Conservation (phyloP, 257 asterid genomes). For the Solanum appendiculatum region DNA sequence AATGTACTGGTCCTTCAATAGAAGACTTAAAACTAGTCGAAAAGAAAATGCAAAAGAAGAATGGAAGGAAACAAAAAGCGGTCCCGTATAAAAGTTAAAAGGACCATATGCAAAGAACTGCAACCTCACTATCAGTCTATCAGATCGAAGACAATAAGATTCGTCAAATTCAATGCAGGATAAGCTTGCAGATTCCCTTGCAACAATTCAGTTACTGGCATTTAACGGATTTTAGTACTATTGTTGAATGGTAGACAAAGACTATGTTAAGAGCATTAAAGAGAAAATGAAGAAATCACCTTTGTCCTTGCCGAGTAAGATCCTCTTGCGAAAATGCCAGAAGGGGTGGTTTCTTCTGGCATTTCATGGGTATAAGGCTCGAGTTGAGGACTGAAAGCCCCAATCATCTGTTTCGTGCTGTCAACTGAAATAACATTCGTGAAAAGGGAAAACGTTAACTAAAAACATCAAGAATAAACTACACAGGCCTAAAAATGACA, state of each 20-base stretch:
- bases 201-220: neutral
- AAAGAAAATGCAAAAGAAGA: neutral
- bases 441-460: neutral
- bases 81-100: neutral
- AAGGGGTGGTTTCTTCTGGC: conserved; percentile 93
- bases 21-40: neutral
- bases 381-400: conserved; percentile 89
- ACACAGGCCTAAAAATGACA: neutral
- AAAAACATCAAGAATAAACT: neutral
- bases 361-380: conserved; percentile 82
- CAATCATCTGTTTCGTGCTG: conserved; percentile 85
- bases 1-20: neutral
- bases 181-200: neutral
- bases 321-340: conserved; percentile 92
- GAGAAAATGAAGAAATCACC: conserved; percentile 28
- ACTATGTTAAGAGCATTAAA: neutral
- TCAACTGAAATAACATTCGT: conserved; percentile 44
- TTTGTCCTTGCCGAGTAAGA: conserved; percentile 84
- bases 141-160: neutral
- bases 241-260: neutral
- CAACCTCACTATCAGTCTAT: neutral
- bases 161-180: neutral
- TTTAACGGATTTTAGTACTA: neutral
- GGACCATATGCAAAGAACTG: neutral
- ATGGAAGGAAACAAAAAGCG: neutral